Evolutionary conservation across 2,329 filamentous ascomycete species (phyloP), one percentile per base, ranked within the genome.

Genomic region (Trichoderma oligosporum): DNA sequence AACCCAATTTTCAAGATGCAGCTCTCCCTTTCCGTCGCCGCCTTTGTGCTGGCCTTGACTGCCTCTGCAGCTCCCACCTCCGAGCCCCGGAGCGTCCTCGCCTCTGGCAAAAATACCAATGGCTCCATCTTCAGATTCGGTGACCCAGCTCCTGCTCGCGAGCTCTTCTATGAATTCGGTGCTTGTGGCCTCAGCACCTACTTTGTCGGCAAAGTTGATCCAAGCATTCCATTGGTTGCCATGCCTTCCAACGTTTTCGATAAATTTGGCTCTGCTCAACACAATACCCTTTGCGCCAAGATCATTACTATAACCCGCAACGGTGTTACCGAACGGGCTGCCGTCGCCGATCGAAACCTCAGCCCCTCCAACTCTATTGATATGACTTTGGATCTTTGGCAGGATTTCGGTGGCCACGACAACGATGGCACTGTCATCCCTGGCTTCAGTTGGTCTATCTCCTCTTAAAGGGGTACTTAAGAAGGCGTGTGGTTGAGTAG

Each of bases 121-220:
- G 58, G 58, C 29, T 53, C 58, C 18, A 57, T 60, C 39, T 60
- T 51, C 58, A 14, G 27, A 20, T 60, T 46, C 33, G 58, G 46
- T 11, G 42, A 45, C 54, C 54, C 54, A 33, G 54, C 58, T 27
- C 24, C 29, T 14, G 39, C 44, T 36, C 54, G 54, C 33, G 25
- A 51, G n/a, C 7, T 42, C 7, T 35, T 60, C 38, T 47, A 41
- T 38, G 5, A 25, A 2, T 33, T 4, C 24, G 58, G 58, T 22
- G 38, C 58, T n/a, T 60, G 58, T 20, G 58, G 58, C 11, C 45
- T 60, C 31, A 60, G 46, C 58, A 60, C 58, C 54, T 60, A 57
- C 33, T 60, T 57, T 39, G 4, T 11, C 22, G 22, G 24, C 41
- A 14, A 33, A n/a, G 52, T 55, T 31, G 29, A 35, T 24, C 22